Evolutionary conservation across 345 rosid genomes (phyloP).

Genomic region (Salix exigua): DNA sequence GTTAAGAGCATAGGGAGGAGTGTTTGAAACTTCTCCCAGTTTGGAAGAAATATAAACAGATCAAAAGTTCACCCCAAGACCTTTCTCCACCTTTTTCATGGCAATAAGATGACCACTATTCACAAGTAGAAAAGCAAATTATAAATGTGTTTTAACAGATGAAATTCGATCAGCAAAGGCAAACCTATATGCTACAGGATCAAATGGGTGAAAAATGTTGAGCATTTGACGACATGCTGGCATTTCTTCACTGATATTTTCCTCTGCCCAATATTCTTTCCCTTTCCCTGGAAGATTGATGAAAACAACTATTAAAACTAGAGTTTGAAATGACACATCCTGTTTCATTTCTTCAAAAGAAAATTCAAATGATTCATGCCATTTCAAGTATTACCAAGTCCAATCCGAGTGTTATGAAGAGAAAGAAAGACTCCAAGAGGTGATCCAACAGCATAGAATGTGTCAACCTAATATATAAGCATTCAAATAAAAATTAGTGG

Average conservation of each 20-base stretch:
- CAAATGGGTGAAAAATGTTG: conserved; percentile 96
- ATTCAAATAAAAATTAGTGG: conserved; percentile 13
- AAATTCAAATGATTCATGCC: not conserved
- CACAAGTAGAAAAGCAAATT: not conserved
- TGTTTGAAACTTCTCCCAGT: not conserved
- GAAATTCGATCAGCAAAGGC: conserved; percentile 9
- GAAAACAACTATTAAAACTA: not conserved
- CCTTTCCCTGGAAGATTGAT: conserved; percentile 61
- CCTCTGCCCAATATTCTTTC: conserved; percentile 80
- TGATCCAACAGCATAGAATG: conserved; percentile 98
- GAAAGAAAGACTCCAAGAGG: conserved; percentile 98
- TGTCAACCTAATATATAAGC: conserved; percentile 65
- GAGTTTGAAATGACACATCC: not conserved
- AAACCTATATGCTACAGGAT: conserved; percentile 98
- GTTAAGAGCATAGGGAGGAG: not conserved
- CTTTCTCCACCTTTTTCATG: not conserved
- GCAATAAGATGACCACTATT: not conserved
- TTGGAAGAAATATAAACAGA: not conserved
- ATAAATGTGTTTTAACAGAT: not conserved
- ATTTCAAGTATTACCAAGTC: conserved; percentile 53
- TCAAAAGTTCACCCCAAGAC: conserved; percentile 1
- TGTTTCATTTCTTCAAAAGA: not conserved
- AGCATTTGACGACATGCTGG: conserved; percentile 93
- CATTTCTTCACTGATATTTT: conserved; percentile 77
- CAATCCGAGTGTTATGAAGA: conserved; percentile 85